Evolutionary conservation across 2,329 filamentous ascomycete genomes (phyloP).

Genomic region (Trichoderma semiorbis): DNA sequence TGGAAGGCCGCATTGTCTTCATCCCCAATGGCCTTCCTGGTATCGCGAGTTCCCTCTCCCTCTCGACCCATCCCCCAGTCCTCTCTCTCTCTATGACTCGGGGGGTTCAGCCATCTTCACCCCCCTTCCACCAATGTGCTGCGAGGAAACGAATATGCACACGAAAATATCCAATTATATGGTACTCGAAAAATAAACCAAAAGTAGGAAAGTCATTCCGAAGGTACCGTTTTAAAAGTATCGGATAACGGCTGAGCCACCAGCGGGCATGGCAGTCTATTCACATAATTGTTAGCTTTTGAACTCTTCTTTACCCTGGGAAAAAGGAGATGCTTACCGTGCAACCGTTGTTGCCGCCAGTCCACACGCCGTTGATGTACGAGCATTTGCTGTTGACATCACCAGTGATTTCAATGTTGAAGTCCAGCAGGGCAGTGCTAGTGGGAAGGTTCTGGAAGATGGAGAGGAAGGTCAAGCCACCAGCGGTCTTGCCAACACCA

Average conservation of each 20-base stretch:
- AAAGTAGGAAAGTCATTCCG: conserved; percentile 14
- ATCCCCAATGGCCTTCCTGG: neutral
- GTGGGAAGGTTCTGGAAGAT: conserved; percentile 83
- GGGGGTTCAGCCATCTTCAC: neutral
- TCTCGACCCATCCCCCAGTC: neutral
- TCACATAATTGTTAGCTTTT: conserved; percentile 19
- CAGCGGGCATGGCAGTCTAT: conserved; percentile 43
- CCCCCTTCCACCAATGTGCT: conserved; percentile 15
- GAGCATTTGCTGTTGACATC: conserved; percentile 59
- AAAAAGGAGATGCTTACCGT: conserved; percentile 61
- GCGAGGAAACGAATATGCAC: conserved; percentile 33
- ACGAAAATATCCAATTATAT: conserved; percentile 35
- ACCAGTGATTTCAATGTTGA: conserved; percentile 73
- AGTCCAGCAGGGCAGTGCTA: conserved; percentile 66
- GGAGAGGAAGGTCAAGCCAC: conserved; percentile 71
- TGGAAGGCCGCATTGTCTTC: conserved; percentile 1
- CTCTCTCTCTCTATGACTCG: neutral
- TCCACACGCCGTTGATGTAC: conserved; percentile 62
- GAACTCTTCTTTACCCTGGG: too few relatives aligned
- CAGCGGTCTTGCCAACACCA: conserved; percentile 67
- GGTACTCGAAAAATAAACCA: conserved; percentile 17
- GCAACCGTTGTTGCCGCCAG: conserved; percentile 62
- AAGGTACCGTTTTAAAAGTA: conserved; percentile 36
- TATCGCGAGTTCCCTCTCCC: neutral
- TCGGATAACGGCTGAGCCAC: conserved; percentile 42